Conservation (phyloP, 768 basidiomycete species). For the Chalciporus pseudorubinellus region DNA sequence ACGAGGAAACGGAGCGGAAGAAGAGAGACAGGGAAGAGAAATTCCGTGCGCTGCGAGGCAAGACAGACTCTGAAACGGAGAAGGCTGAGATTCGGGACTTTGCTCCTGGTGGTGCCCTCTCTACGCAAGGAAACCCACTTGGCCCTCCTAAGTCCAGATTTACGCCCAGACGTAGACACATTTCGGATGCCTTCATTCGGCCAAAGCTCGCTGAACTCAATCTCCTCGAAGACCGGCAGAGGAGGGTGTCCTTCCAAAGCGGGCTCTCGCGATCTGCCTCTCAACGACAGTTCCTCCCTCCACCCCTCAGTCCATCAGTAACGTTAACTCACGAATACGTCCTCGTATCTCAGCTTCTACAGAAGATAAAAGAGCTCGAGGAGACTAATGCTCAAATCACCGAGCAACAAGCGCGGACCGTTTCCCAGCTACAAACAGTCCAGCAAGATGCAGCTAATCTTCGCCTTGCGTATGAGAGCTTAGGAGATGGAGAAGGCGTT, state of each 20-base stretch:
- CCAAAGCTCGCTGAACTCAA: slow-evolving; percentile 9
- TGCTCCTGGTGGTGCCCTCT: slow-evolving; percentile 53
- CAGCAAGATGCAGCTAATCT: slow-evolving; percentile 74
- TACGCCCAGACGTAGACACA: slow-evolving; percentile 26
- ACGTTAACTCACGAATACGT: slow-evolving; percentile 39
- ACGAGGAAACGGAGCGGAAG: slow-evolving; percentile 32
- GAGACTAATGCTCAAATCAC: slow-evolving; percentile 67
- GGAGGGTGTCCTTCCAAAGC: slow-evolving; percentile 17
- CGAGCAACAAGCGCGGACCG: slow-evolving; percentile 61
- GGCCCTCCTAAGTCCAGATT: slow-evolving; percentile 14
- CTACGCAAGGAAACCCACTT: slow-evolving; percentile 13
- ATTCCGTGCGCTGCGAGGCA: slow-evolving; percentile 50
- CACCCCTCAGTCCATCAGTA: slow-evolving; percentile 12
- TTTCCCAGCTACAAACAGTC: slow-evolving; percentile 59
- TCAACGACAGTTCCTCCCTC: slow-evolving; percentile 17
- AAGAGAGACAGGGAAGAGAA: slow-evolving; percentile 47
- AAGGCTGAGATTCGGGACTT: slow-evolving; percentile 49
- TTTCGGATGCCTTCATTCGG: slow-evolving; percentile 26
- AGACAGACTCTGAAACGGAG: slow-evolving; percentile 29
- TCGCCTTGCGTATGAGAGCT: slow-evolving; percentile 63
- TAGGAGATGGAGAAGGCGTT: slow-evolving; percentile 51
- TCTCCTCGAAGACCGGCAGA: slow-evolving; percentile 12
- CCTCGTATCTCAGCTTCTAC: slow-evolving; percentile 67
- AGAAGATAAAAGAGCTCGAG: slow-evolving; percentile 77
- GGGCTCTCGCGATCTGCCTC: slow-evolving; percentile 27